Conservation (phyloP, 2,329 filamentous ascomycete genomes). For the Akanthomyces lecanii region DNA sequence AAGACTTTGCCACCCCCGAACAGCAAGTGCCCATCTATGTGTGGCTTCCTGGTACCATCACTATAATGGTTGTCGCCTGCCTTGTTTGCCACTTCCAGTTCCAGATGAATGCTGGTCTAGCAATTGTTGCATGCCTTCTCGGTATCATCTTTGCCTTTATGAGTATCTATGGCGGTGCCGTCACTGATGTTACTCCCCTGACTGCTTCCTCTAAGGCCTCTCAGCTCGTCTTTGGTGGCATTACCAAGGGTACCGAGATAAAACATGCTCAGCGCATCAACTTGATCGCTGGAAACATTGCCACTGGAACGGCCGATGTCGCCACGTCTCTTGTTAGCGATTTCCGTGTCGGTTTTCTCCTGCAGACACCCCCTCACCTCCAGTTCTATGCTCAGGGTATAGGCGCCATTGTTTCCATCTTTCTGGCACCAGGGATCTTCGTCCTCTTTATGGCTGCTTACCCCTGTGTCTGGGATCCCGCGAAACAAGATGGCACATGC, state of each 20-base stretch:
- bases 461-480: slow-evolving; percentile 57
- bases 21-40: slow-evolving; percentile 51
- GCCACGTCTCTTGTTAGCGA: slow-evolving; percentile 54
- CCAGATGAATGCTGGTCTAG: slow-evolving; percentile 47
- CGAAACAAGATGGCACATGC: slow-evolving; percentile 42
- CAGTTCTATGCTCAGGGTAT: slow-evolving; percentile 64
- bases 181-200: slow-evolving; percentile 52
- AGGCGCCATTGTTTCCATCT: slow-evolving; percentile 60
- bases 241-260: slow-evolving; percentile 50
- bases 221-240: slow-evolving; percentile 62
- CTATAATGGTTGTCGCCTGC: slow-evolving; percentile 49
- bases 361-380: slow-evolving; percentile 59
- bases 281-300: slow-evolving; percentile 57
- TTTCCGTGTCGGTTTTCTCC: slow-evolving; percentile 64
- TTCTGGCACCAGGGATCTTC: slow-evolving; percentile 63
- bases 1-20: slow-evolving; percentile 37
- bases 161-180: slow-evolving; percentile 38
- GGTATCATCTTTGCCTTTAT: slow-evolving; percentile 52
- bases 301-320: slow-evolving; percentile 52
- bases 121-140: slow-evolving; percentile 46
- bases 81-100: slow-evolving; percentile 48
- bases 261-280: slow-evolving; percentile 59
- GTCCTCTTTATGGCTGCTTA: slow-evolving; percentile 65
- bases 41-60: slow-evolving; percentile 44
- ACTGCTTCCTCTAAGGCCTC: slow-evolving; percentile 60